Base-by-base conservation (phyloP, 108 stramenopile species). In the Pseudonitzschia pungens region DNA sequence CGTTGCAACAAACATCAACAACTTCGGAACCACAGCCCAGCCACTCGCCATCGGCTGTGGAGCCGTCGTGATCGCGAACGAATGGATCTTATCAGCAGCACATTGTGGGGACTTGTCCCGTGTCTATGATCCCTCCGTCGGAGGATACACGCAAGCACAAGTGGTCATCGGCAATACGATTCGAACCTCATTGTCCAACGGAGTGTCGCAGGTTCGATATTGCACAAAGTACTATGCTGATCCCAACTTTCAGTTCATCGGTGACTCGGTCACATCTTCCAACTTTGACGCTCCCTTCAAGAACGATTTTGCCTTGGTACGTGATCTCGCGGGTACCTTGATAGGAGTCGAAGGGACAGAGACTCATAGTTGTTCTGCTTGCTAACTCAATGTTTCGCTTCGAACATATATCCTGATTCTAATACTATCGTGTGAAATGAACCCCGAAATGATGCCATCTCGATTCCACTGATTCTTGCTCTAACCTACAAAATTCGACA, bases 51-150 rank as follows among this genome's bases (percentile, higher is more conserved):
- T 21, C 27, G 57, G 57, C 29, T 58, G 57, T 14, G 57, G 57
- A 26, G 57, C 24, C 15, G 57, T 58, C 21, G 26, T 58, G 29
- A 27, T 58, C 27, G 57, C 57, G 15, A 26, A 22, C 29, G 57
- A 58, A 58, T 58, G 57, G 57, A 26, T 58, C 4, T 58, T 58
- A 14, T 26, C 57, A 22, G 57, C 57, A 22, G 57, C 26, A 10
- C 57, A 58, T 14, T 58, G 57, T 26, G 57, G 57, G 28, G 57
- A 58, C 24, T 24, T 54, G 10, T 24, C 53, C n/a, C 22, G 53
- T 14, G 6, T 7, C 6, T 54, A 36, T 6, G 36, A 36, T 36
- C 4, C 36, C 6, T 6, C 2, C 4, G 6, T 5, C 4, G 36
- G 36, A 6, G 36, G 36, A 6, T 36, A 36, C 36, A 6, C 6